A percentile compares a stretch with the other conserved stretches of the same genome.
phyloP scores from a whole-genome alignment of 257 asterid genomes.

The Jaltomata sinuosa region DNA sequence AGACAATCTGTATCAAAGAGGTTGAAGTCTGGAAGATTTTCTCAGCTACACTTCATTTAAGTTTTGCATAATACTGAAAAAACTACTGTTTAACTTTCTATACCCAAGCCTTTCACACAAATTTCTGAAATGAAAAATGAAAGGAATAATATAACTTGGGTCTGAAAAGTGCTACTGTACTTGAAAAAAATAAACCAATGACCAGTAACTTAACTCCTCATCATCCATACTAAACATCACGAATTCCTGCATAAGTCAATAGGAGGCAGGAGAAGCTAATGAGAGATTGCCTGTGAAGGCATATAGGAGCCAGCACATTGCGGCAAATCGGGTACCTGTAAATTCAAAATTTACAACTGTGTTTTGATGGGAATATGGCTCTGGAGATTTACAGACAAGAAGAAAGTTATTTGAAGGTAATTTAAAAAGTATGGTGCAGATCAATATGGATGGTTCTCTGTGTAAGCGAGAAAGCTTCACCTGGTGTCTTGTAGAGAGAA shows the following conservation, averaged over 20 bases:
- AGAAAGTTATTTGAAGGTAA: not conserved
- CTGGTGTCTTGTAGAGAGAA: not conserved
- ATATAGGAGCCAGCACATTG: not conserved
- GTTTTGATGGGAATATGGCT: not conserved
- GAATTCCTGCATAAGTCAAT: not conserved
- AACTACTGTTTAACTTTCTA: not conserved
- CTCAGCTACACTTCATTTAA: not conserved
- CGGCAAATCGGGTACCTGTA: not conserved
- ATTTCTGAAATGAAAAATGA: not conserved
- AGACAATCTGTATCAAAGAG: not conserved
- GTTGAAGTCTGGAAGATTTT: not conserved
- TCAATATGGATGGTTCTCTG: not conserved
- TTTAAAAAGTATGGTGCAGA: not conserved
- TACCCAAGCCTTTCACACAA: not conserved
- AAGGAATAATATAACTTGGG: not conserved
- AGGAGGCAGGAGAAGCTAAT: not conserved
- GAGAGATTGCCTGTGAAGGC: not conserved
- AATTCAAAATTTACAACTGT: not conserved
- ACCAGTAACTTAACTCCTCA: not conserved
- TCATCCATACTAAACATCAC: not conserved
- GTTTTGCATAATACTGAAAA: not conserved
- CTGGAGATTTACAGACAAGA: not conserved
- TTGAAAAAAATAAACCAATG: not conserved
- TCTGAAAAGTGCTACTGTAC: not conserved
- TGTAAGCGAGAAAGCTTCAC: not conserved